Conservation (phyloP, 2,329 filamentous ascomycete species). For the Fusarium redolens region DNA sequence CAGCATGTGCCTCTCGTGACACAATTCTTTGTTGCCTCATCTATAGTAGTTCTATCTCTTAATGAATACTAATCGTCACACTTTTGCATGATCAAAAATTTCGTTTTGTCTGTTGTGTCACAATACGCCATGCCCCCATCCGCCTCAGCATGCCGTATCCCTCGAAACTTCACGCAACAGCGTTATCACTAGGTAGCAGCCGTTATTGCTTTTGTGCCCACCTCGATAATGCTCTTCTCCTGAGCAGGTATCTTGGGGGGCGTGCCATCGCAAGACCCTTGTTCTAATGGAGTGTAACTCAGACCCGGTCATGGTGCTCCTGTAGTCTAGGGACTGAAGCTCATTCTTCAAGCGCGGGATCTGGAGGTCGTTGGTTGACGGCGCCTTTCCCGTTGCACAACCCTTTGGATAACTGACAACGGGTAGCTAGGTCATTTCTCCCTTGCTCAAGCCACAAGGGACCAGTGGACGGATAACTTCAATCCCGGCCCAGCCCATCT, state of each 20-base stretch:
- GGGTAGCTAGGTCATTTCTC: slow-evolving; percentile 17
- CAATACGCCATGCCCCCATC: slow-evolving; percentile 13
- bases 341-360: slow-evolving; percentile 22
- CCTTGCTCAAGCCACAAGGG: slow-evolving; percentile 33
- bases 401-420: background rate
- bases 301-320: slow-evolving; percentile 8
- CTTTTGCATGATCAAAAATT: background rate
- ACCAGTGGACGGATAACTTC: slow-evolving; percentile 5
- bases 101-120: background rate
- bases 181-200: background rate
- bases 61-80: background rate
- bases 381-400: slow-evolving; percentile 26
- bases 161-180: background rate
- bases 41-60: slow-evolving; percentile 5
- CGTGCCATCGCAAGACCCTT: slow-evolving; percentile 5
- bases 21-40: slow-evolving; percentile 23
- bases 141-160: slow-evolving; percentile 4
- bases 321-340: slow-evolving; percentile 7
- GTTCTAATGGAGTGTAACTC: background rate
- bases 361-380: slow-evolving; percentile 11
- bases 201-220: background rate
- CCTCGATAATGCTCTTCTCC: background rate
- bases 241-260: background rate
- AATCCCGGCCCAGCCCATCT: slow-evolving; percentile 3
- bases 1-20: background rate